Evolutionary conservation across 805 yeast species (phyloP), one percentile per base, ranked within the genome.

Genomic region (Candida ponderosae): DNA sequence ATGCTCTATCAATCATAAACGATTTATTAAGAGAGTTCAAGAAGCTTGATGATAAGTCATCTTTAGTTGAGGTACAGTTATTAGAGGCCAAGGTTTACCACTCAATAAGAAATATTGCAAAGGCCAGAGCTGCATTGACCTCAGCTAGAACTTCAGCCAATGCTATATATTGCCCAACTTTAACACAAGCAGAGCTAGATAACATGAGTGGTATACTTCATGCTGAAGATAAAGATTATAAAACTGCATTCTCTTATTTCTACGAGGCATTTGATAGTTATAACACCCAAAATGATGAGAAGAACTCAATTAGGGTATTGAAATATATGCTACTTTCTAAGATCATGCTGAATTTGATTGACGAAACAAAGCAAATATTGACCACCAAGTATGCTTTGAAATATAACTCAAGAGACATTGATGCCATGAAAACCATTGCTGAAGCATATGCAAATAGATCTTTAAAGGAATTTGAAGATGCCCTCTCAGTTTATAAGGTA

Each of bases 91-190:
- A 87, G 54, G 87, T 86, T 30, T 93, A 82, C 59, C 96, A 89
- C 59, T 88, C 95, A 20, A 69, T 93, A 51, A 76, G 96, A 58
- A 93, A 93, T 59, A 72, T 85, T 51, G 83, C 96, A 5, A 93
- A 90, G 63, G 76, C 96, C 5, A 77, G 85, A 51, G 97, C 97
- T 7, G 80, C 96, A 3, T 70, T 93, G 50, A 88, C 97, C 2
- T 80, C 95, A 33, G 96, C 98, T 2, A 76, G 97, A 60, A 93
- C 98, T 0, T 82, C 95, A 3, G 98, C 98, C n/a, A 94, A 93
- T 59, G 75, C 97, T 18, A 86, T 93, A 36, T 94, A 89, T 65
- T 85, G 96, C 52, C 95, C 97, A 9, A 84, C 97, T n/a, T 67
- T 79, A 36, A 72, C 82, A 50, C 96, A 93, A 63, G 97, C 97